Conservation (phyloP, 208 protist species). For the Leishmania gerbilli region DNA sequence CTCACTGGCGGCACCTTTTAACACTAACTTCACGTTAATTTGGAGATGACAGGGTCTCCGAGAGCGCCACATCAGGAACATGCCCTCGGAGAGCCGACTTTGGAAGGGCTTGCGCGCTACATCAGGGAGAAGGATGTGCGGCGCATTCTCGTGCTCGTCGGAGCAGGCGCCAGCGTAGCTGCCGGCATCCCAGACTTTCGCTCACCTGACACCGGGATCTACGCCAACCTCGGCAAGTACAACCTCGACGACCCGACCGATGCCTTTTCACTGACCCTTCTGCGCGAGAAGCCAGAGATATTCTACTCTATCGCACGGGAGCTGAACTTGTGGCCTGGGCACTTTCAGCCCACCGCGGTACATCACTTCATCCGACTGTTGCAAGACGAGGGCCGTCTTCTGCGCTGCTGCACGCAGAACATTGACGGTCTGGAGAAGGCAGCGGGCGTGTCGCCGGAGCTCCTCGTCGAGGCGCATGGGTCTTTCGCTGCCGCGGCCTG, state of each 20-base stretch:
- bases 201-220: constrained; percentile 92
- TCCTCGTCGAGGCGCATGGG: constrained; percentile 96
- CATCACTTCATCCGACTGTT: constrained; percentile 95
- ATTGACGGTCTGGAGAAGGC: constrained; percentile 94
- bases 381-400: constrained; percentile 87
- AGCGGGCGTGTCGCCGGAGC: constrained; percentile 72
- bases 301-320: constrained; percentile 92
- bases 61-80: constrained; percentile 24
- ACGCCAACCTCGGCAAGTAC: constrained; percentile 88
- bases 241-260: constrained; percentile 89
- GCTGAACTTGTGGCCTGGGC: constrained; percentile 86
- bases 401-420: constrained; percentile 97
- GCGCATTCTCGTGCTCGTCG: constrained; percentile 91
- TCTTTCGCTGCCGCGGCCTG: constrained; percentile 89
- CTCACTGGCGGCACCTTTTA: not conserved
- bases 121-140: constrained; percentile 63
- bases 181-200: constrained; percentile 97
- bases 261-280: constrained; percentile 91
- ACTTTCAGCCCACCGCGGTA: constrained; percentile 80
- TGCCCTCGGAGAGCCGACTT: constrained; percentile 50
- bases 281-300: constrained; percentile 85
- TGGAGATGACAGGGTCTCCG: not conserved
- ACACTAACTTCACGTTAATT: not conserved
- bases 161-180: constrained; percentile 91
- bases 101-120: constrained; percentile 63